These are phyloP conservation scores for Geosmithia putterillii DNA, from an alignment of 2,329 filamentous ascomycete species.

Conservation along the genomic window DNA sequence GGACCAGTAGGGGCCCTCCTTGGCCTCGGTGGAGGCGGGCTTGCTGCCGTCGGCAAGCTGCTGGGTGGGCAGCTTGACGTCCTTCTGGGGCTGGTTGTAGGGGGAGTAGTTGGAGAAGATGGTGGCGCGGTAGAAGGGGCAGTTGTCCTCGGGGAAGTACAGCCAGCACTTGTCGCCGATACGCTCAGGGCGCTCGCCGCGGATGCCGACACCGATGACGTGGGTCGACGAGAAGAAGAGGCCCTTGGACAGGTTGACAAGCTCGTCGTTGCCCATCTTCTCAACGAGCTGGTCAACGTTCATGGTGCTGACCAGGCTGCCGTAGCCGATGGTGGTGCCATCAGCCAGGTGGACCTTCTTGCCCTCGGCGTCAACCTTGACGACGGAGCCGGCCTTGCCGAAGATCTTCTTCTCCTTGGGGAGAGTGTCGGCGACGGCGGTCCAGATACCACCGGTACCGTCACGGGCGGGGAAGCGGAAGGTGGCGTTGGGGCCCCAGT, in stretches of 20 bases:
- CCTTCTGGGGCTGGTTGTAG: constrained; percentile 82
- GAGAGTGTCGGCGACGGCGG: constrained; percentile 84
- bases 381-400: constrained; percentile 72
- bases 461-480: constrained; percentile 96
- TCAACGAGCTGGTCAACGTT: constrained; percentile 80
- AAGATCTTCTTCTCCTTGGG: constrained; percentile 87
- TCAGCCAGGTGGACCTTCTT: constrained; percentile 75
- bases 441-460: constrained; percentile 98
- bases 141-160: constrained; percentile 98
- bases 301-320: constrained; percentile 94
- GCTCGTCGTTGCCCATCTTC: constrained; percentile 76
- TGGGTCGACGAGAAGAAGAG: constrained; percentile 97
- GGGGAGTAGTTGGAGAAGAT: constrained; percentile 99
- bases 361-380: constrained; percentile 73
- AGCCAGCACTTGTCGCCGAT: constrained; percentile 99
- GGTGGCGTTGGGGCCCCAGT: constrained; percentile 96
- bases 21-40: constrained; percentile 55
- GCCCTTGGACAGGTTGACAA: constrained; percentile 72
- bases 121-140: constrained; percentile 97
- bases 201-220: constrained; percentile 90
- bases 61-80: constrained; percentile 74
- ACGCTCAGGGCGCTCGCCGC: constrained; percentile 80
- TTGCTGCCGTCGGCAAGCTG: constrained; percentile 79
- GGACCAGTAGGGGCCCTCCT: constrained; percentile 96
- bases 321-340: constrained; percentile 80